Evolutionary conservation across 495 filamentous ascomycete genomes (phyloP), one percentile per base, ranked within the genome.

Genomic region (Penicillium maclennaniae): DNA sequence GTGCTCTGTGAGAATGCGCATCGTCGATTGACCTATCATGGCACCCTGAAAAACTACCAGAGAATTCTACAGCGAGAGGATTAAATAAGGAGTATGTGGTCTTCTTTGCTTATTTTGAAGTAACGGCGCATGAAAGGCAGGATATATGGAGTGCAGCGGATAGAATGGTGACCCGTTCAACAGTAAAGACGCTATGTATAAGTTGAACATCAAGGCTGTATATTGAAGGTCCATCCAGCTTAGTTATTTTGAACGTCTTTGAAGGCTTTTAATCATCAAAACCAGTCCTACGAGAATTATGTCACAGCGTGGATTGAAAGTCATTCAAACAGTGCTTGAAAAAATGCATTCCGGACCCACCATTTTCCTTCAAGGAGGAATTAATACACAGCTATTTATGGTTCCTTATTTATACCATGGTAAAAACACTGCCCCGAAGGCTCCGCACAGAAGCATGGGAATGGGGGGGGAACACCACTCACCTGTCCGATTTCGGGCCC

Each of bases 31-130:
- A 83, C 56, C 78, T 82, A 31, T 56, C 80, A 7, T 60, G 67
- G 14, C 54, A 62, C 12, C 61, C 72, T 0, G 60, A 72, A 15
- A 69, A 74, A 41, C 73, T 80, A 47, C 66, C 72, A 0, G 49
- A 53, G 8, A 54, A 60, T 7, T 52, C 79, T 19, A 67, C 72
- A 47, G 58, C 69, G 51, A 49, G 59, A 39, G 53, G 59, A 9
- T 57, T 72, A 12, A 63, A 60, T 28, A 69, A 62, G 23, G 79
- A 81, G 56, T 71, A 81, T 55, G 67, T 81, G 16, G 83, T 82
- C 66, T 83, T 81, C 68, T 76, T 74, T 39, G 68, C 74, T 3
- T 83, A 83, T 64, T 65, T 79, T 40, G 79, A 83, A 53, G 69
- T 73, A 1, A 39, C 63, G 9, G 69, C 68, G 4, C 69, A 72